Base-by-base conservation (phyloP, 1,139 yeast species). In the Sugiyamaella grinbergsii region DNA sequence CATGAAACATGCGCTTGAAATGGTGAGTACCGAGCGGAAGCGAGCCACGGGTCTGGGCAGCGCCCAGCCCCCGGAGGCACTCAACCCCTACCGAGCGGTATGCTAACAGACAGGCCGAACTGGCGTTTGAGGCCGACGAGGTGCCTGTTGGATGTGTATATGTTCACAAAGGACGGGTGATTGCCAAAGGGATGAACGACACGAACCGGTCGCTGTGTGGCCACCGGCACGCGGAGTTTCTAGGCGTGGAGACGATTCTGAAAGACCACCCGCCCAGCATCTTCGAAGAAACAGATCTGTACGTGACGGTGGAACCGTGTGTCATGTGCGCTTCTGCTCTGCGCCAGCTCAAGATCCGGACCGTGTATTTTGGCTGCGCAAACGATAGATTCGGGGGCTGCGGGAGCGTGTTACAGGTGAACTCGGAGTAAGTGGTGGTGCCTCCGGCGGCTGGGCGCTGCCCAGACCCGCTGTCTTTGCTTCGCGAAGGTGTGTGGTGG, bases 251-350 rank as follows among this genome's bases (percentile, higher is more conserved):
- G 50, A 66, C 72, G 38, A 76, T 86, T 1, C 64, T 80, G 36
- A 47, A 62, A 24, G 45, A 57, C 1, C 58, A 68, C 49, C 55
- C 68, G 53, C 63, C 64, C 0, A 51, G 55, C 1, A 59, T 81
- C 11, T 72, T 89, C 69, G 62, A 70, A 47, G 74, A 78, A 58
- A 66, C 80, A 54, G 81, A 81, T 29, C 73, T 93, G 16, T 93
- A 90, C 67, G 99, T 93, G 20, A 89, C 98, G 0, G 98, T 93
- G 1, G 99, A 93, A 67, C 99, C 99, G 0, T 93, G 99, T 67
- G 85, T 94, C 8, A 93, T 93, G 99, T 93, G 99, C 72, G 98
- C 97, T 0, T 83, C 95, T 24, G 93, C 96, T 2, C 70, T 93
- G 47, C 78, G 93, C 51, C 98, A 93, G 62, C 67, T 91, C 31